Conservation (phyloP, 208 protist species). For the Acanthamoeba triangularis region DNA sequence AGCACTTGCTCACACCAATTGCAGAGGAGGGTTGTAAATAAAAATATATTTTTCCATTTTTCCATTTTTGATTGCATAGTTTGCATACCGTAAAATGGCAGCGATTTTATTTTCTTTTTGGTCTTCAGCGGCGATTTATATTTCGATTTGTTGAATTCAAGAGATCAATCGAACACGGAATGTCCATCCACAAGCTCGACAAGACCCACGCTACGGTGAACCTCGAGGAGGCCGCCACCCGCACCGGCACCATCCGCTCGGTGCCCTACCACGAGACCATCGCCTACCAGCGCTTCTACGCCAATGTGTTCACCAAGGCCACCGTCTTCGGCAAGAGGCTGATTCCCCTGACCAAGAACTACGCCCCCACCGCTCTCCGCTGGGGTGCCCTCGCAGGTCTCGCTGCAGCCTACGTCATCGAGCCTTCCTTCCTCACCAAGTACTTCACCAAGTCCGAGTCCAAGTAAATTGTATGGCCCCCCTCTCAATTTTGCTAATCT, state of each 20-base stretch:
- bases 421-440: slow-evolving; percentile 37
- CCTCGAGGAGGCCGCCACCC: slow-evolving; percentile 36
- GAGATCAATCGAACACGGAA: not conserved
- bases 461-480: not conserved
- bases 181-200: slow-evolving; percentile 73
- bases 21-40: not conserved
- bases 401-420: slow-evolving; percentile 35
- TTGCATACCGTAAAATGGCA: not conserved
- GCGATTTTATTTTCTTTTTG: not conserved
- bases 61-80: not conserved
- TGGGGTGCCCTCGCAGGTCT: slow-evolving; percentile 24
- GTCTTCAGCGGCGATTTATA: not conserved
- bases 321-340: slow-evolving; percentile 50
- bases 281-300: slow-evolving; percentile 66
- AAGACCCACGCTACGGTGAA: slow-evolving; percentile 46
- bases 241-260: slow-evolving; percentile 4
- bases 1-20: not conserved
- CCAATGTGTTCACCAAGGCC: slow-evolving; percentile 66
- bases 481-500: no score
- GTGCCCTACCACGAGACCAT: slow-evolving; percentile 47
- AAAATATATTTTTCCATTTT: not conserved
- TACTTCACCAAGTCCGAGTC: slow-evolving; percentile 27
- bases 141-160: not conserved
- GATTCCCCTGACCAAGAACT: not conserved
- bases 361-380: not conserved